A percentile compares a stretch with the other conserved stretches of the same genome.
Evolutionary conservation across 2,329 filamentous ascomycete genomes (phyloP).

Genomic region (Pyrenophora seminiperda): DNA sequence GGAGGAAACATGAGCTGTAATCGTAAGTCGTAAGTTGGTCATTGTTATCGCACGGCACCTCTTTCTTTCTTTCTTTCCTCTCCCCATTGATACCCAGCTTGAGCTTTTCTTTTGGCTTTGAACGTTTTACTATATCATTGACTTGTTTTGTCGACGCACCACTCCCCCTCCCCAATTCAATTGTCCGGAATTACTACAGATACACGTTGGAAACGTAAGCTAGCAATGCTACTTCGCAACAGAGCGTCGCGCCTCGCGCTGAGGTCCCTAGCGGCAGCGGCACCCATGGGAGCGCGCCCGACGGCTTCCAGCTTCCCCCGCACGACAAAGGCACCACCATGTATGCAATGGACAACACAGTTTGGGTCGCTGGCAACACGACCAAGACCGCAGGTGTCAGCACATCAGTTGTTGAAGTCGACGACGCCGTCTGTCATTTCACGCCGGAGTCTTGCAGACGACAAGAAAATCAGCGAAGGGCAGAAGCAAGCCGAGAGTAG

Average conservation of each 20-base stretch:
- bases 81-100: background rate
- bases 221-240: conserved; percentile 50
- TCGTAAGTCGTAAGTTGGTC: background rate
- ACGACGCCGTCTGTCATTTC: conserved; percentile 44
- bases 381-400: conserved; percentile 36
- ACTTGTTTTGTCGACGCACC: too few species aligned
- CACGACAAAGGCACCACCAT: conserved; percentile 14
- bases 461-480: conserved; percentile 49
- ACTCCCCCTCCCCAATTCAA: too few species aligned
- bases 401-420: conserved; percentile 23
- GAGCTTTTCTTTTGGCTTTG: too few species aligned
- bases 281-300: conserved; percentile 34
- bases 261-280: conserved; percentile 42
- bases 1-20: conserved; percentile 6
- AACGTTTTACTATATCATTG: too few species aligned
- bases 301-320: conserved; percentile 27
- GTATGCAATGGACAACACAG: conserved; percentile 49
- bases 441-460: conserved; percentile 51
- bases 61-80: background rate
- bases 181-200: background rate
- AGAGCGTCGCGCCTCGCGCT: conserved; percentile 51
- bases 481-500: conserved; percentile 64
- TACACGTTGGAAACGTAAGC: background rate
- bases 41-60: background rate
- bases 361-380: conserved; percentile 48